These are phyloP conservation scores for Russula brevipes DNA, from an alignment of 768 basidiomycete species.

Conservation along the genomic window DNA sequence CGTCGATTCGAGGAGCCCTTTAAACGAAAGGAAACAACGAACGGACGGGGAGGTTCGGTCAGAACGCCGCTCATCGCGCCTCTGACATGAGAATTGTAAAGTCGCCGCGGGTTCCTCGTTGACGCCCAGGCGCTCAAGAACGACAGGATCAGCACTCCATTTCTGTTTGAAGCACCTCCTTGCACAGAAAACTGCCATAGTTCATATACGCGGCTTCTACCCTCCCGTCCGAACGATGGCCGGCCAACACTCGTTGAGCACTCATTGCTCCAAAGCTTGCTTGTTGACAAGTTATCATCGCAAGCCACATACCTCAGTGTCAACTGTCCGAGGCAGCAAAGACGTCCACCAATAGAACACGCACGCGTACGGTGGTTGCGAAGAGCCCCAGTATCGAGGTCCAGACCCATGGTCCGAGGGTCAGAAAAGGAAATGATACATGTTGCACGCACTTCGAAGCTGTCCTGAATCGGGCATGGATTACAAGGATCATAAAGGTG, in stretches of 20 bases:
- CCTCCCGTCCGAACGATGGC: background rate
- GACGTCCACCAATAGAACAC: background rate
- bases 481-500: background rate
- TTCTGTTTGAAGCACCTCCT: slow-evolving; percentile 2
- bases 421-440: background rate
- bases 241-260: slow-evolving; percentile 1
- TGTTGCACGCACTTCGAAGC: background rate
- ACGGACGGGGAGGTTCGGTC: background rate
- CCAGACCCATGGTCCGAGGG: background rate
- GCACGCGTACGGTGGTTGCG: background rate
- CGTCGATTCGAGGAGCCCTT: background rate
- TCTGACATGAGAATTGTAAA: slow-evolving; percentile 17
- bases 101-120: slow-evolving; percentile 19
- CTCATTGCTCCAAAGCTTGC: background rate
- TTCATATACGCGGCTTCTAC: slow-evolving; percentile 3
- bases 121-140: slow-evolving; percentile 10
- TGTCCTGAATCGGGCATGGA: background rate
- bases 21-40: background rate
- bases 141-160: slow-evolving; percentile 15
- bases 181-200: slow-evolving; percentile 1
- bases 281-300: background rate
- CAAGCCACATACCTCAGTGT: background rate
- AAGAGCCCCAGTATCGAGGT: background rate
- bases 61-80: slow-evolving; percentile 17
- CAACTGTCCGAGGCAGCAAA: background rate